phyloP scores from a whole-genome alignment of 148 eudicot genomes.

The Rhododendron simsii region DNA sequence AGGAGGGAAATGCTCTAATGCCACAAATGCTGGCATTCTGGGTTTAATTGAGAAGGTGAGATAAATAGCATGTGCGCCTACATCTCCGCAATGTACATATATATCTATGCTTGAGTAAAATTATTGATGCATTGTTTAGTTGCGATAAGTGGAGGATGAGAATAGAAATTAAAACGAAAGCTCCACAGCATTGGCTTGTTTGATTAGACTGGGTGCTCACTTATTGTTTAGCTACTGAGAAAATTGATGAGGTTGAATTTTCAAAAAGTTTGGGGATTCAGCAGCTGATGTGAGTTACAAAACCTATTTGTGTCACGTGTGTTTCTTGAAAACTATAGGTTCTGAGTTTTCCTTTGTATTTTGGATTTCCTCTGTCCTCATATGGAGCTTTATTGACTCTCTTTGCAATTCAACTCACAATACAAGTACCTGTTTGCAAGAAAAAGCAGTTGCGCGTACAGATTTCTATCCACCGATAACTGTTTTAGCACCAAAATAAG shows the following conservation, averaged over 20 bases:
- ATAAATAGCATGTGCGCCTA: not conserved
- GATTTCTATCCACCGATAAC: not conserved
- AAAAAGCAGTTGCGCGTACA: not conserved
- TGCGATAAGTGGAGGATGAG: not conserved
- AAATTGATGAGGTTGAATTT: not conserved
- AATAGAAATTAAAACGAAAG: not conserved
- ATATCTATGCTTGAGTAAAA: not conserved
- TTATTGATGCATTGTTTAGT: not conserved
- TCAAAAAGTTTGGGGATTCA: not conserved
- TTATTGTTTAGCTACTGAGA: not conserved
- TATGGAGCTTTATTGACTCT: not conserved
- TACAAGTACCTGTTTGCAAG: not conserved
- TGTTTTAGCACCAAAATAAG: not conserved
- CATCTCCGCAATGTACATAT: not conserved
- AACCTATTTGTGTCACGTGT: not conserved
- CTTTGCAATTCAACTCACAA: not conserved
- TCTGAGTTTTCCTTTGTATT: not conserved
- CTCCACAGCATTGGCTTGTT: not conserved
- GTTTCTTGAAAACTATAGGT: not conserved
- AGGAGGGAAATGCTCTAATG: conserved; percentile 84
- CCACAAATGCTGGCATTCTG: conserved; percentile 75
- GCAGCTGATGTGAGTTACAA: not conserved
- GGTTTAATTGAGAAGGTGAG: conserved; percentile 86
- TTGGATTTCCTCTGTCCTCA: not conserved
- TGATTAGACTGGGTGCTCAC: not conserved